Evolutionary conservation across 1,139 yeast genomes (phyloP).

Genomic region (Protomyces arabidopsidicola): DNA sequence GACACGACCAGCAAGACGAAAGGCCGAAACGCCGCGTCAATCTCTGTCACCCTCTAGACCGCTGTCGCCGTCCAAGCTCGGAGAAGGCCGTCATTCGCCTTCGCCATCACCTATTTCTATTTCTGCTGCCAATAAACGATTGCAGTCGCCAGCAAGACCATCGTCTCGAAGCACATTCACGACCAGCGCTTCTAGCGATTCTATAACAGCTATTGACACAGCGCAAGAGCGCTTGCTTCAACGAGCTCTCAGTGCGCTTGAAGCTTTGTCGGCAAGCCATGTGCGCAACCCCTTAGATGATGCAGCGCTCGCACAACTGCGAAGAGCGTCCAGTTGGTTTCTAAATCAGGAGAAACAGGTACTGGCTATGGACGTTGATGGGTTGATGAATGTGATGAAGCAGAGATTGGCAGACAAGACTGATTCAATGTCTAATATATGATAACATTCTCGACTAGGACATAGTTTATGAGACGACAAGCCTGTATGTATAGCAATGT

Average conservation of each 20-base stretch:
- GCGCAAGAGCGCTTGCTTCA: neutral
- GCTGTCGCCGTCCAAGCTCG: conserved; percentile 21
- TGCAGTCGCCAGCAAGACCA: neutral
- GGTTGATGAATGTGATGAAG: neutral
- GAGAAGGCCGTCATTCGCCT: neutral
- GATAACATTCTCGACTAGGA: no score
- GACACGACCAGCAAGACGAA: neutral
- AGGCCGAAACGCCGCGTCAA: neutral
- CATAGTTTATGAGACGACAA: no score
- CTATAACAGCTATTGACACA: no score
- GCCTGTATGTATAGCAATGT: no score
- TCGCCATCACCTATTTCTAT: neutral
- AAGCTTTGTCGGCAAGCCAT: neutral
- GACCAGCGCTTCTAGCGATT: neutral
- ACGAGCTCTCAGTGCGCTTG: neutral
- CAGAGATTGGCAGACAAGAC: neutral
- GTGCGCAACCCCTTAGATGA: neutral
- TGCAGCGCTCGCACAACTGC: neutral
- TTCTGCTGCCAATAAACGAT: neutral
- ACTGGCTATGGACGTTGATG: neutral
- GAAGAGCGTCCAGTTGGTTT: neutral
- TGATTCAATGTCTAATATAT: no score
- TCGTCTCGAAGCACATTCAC: no score
- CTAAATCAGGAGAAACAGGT: neutral
- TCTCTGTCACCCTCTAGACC: neutral